phyloP scores from a whole-genome alignment of 176 grass and related monocot species.

The Saccharum officinarum region DNA sequence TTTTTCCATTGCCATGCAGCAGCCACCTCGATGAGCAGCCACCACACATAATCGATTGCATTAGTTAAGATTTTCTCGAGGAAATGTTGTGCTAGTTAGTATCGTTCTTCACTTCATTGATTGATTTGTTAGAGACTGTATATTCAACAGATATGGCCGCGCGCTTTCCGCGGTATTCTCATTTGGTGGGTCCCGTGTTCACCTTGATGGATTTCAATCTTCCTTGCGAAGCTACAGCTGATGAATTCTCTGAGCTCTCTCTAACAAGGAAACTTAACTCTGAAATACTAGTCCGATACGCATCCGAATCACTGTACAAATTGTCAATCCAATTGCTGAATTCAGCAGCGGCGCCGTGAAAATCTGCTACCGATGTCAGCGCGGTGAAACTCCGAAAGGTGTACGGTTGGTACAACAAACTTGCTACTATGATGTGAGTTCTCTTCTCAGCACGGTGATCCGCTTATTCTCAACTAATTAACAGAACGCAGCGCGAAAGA shows the following conservation, averaged over 20 bases:
- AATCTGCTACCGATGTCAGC: not conserved
- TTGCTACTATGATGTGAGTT: not conserved
- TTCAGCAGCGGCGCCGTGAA: not conserved
- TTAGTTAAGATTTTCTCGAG: too few species aligned
- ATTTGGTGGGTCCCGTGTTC: not conserved
- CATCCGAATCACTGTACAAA: not conserved
- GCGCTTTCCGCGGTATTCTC: too few species aligned
- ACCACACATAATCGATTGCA: not conserved
- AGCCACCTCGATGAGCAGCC: not conserved
- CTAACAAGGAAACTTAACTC: not conserved
- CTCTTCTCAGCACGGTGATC: not conserved
- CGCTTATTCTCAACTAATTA: not conserved
- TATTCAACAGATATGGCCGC: too few species aligned
- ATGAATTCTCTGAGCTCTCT: not conserved
- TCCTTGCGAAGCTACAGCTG: not conserved
- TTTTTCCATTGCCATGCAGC: constrained; percentile 30
- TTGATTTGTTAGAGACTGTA: too few species aligned
- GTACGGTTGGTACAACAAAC: not conserved
- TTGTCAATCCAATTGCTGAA: not conserved
- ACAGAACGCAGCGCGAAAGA: not conserved
- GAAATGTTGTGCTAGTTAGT: too few species aligned
- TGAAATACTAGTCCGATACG: not conserved
- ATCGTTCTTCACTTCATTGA: too few species aligned
- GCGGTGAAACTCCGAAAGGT: not conserved
- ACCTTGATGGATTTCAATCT: not conserved